A percentile compares a stretch with the other conserved stretches of the same genome.
Evolutionary conservation across 1,284 basidiomycete genomes (phyloP).

Genomic region (Austroboletus olivaceoglutinosus): DNA sequence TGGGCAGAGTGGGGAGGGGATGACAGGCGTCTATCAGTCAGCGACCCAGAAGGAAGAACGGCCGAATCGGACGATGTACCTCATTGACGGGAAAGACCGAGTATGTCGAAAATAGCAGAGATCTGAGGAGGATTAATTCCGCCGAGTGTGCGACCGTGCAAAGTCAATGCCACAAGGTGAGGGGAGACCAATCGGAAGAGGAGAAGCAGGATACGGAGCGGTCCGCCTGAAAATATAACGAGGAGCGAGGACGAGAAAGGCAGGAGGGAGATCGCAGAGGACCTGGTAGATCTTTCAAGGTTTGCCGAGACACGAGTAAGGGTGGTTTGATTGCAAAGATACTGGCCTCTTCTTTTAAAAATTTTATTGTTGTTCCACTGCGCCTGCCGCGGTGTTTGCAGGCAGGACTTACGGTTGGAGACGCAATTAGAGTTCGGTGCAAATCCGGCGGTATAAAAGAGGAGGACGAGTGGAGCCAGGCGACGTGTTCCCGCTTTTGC

Average conservation of each 20-base stretch:
- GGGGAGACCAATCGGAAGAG: slow-evolving; percentile 29
- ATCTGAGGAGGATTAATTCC: slow-evolving; percentile 30
- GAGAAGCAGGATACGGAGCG: slow-evolving; percentile 35
- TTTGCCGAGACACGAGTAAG: slow-evolving; percentile 33
- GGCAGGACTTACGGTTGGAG: slow-evolving; percentile 20
- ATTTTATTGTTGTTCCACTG: too few species aligned
- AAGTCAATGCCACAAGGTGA: slow-evolving; percentile 32
- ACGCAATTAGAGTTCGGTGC: slow-evolving; percentile 33
- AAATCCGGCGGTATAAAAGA: slow-evolving; percentile 32
- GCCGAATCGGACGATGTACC: slow-evolving; percentile 34
- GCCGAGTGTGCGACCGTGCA: slow-evolving; percentile 29
- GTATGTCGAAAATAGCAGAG: slow-evolving; percentile 26
- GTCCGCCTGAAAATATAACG: slow-evolving; percentile 34
- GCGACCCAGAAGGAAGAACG: slow-evolving; percentile 19
- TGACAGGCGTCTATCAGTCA: slow-evolving; percentile 16
- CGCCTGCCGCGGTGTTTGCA: slow-evolving; percentile 29
- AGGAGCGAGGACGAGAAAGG: slow-evolving; percentile 40
- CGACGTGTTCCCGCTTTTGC: slow-evolving; percentile 16
- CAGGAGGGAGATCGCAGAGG: slow-evolving; percentile 18
- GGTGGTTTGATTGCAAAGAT: slow-evolving; percentile 29
- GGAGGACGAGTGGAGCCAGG: slow-evolving; percentile 7
- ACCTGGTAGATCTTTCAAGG: slow-evolving; percentile 27
- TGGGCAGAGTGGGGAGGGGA: slow-evolving; percentile 3
- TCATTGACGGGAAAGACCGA: slow-evolving; percentile 31
- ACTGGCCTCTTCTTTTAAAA: slow-evolving; percentile 23